These are phyloP conservation scores for Trichomonas tenax DNA, from an alignment of 208 protist species.

Conservation along the genomic window DNA sequence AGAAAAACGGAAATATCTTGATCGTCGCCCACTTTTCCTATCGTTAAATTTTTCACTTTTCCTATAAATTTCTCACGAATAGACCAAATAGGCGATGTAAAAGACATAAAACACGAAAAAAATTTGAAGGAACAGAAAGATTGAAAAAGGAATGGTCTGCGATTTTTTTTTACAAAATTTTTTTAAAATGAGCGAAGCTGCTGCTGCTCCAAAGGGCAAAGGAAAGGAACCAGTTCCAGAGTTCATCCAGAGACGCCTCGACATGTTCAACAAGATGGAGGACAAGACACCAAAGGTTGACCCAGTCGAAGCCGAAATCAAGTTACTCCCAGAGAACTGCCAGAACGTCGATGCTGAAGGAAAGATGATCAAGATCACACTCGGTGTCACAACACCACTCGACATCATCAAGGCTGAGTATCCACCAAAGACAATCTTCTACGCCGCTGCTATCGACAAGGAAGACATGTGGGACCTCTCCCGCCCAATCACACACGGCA, in stretches of 20 bases:
- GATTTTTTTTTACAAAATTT: not conserved
- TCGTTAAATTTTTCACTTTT: no score
- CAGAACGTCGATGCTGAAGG: conserved; percentile 32
- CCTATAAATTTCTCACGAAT: no score
- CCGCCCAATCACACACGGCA: conserved; percentile 70
- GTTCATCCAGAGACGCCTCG: not conserved
- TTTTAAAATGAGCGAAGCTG: not conserved
- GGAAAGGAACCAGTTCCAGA: not conserved
- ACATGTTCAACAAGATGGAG: not conserved
- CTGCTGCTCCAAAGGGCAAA: not conserved
- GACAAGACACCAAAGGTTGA: not conserved
- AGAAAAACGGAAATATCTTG: no score
- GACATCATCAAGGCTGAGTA: conserved; percentile 65
- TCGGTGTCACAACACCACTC: conserved; percentile 70
- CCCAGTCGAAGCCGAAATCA: not conserved
- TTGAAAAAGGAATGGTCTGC: not conserved
- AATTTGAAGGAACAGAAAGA: not conserved
- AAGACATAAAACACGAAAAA: no score
- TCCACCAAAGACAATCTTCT: conserved; percentile 25
- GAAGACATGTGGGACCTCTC: conserved; percentile 78
- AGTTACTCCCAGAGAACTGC: not conserved
- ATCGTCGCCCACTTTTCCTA: no score
- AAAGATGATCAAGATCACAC: conserved; percentile 59
- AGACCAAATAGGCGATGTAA: no score
- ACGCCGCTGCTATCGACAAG: conserved; percentile 53